phyloP scores from a whole-genome alignment of 148 eudicot genomes.

The Fallopia convolvulus region DNA sequence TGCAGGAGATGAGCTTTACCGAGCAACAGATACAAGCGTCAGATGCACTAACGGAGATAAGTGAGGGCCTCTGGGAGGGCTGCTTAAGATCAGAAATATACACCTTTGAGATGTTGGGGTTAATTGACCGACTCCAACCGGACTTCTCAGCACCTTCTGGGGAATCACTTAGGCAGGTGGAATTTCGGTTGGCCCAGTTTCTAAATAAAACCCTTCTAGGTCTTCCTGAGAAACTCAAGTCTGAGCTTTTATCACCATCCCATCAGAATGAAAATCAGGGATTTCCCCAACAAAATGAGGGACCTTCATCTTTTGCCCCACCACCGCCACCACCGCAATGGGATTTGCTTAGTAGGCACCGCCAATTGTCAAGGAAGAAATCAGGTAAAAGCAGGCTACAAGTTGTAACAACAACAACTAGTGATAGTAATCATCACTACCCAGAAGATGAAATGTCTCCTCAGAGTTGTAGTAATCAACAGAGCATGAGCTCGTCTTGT shows the following conservation, averaged over 20 bases:
- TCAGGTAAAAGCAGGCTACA: constrained; percentile 98
- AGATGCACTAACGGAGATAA: constrained; percentile 80
- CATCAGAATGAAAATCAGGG: constrained; percentile 46
- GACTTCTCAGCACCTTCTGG: constrained; percentile 91
- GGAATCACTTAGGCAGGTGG: constrained; percentile 91
- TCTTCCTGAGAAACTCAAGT: constrained; percentile 63
- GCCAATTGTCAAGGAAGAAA: constrained; percentile 59
- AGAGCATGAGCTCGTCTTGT: constrained; percentile 20
- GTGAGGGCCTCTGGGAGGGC: constrained; percentile 97
- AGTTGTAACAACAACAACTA: constrained; percentile 69
- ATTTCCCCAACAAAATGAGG: constrained; percentile 42
- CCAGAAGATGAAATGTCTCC: constrained; percentile 90
- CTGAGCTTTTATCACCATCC: constrained; percentile 62
- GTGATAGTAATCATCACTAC: constrained; percentile 28
- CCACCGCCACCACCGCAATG: constrained; percentile 43
- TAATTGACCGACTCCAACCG: constrained; percentile 71
- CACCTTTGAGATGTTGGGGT: constrained; percentile 53
- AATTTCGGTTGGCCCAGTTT: constrained; percentile 87
- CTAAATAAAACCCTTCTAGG: constrained; percentile 52
- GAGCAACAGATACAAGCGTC: constrained; percentile 70
- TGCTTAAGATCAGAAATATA: constrained; percentile 68
- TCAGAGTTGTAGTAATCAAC: constrained; percentile 28
- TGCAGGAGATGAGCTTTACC: constrained; percentile 72
- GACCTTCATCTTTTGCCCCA: constrained; percentile 33
- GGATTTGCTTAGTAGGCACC: constrained; percentile 69